Conservation (phyloP, 2,329 filamentous ascomycete species). For the Coniochaeta sp. region DNA sequence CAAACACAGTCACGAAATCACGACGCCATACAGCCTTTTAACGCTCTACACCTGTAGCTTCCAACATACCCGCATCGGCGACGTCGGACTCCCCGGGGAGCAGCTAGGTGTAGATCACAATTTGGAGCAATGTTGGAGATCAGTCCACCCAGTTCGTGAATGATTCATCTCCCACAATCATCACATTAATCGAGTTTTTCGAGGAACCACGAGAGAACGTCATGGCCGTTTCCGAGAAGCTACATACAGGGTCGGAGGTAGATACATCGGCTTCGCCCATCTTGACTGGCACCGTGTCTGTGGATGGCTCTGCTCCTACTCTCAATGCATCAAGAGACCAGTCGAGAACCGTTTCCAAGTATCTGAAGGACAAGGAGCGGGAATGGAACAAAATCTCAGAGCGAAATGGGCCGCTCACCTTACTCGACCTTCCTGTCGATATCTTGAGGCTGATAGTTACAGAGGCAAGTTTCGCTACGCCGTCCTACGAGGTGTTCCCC, state of each 20-base stretch:
- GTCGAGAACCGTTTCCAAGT: conserved; percentile 23
- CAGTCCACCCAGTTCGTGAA: neutral
- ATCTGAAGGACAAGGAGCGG: conserved; percentile 54
- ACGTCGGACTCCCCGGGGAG: neutral
- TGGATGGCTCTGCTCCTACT: neutral
- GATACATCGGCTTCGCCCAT: neutral
- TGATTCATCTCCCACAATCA: neutral
- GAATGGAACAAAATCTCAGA: conserved; percentile 58
- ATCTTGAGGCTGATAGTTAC: conserved; percentile 72
- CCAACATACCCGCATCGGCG: neutral
- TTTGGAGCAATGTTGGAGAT: neutral
- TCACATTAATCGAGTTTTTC: neutral
- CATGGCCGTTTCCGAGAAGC: neutral
- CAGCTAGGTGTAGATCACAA: neutral
- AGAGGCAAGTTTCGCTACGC: conserved; percentile 47
- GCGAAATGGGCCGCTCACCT: conserved; percentile 48
- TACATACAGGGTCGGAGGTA: neutral
- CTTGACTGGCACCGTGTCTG: neutral
- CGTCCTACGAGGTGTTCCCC: neutral
- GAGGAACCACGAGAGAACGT: neutral
- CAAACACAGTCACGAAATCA: neutral
- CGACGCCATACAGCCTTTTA: neutral
- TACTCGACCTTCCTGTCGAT: conserved; percentile 73
- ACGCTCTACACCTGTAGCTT: neutral
- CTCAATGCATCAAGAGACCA: neutral